A percentile compares a stretch with the other conserved stretches of the same genome.
These are phyloP conservation scores for Dispira simplex DNA, from an alignment of 192 early-diverging fungal genomes.

Conservation along the genomic window DNA sequence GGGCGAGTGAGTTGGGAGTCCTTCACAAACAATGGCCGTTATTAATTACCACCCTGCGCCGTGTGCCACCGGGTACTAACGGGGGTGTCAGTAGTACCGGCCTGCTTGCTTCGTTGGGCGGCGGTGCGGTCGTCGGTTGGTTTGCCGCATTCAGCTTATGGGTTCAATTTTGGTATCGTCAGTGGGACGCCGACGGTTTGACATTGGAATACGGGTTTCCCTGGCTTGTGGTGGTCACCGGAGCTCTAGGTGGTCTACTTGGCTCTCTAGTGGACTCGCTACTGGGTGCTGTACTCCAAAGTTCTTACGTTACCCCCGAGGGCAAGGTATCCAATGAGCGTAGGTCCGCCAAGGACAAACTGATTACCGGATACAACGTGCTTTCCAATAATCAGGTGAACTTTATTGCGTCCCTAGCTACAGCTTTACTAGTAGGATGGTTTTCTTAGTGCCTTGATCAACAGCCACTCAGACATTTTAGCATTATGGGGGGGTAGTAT, in stretches of 20 bases:
- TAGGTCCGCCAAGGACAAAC: conserved; percentile 25
- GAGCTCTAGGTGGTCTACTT: conserved; percentile 45
- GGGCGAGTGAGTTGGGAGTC: conserved; percentile 82
- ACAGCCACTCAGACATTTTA: no score
- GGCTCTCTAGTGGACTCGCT: conserved; percentile 82
- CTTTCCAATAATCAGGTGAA: conserved; percentile 70
- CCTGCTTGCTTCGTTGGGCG: conserved; percentile 54
- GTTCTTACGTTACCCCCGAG: conserved; percentile 50
- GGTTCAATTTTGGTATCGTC: conserved; percentile 26
- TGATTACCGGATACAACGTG: conserved; percentile 49
- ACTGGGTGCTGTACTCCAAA: conserved; percentile 64
- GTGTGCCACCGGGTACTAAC: conserved; percentile 85
- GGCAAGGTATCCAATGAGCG: conserved; percentile 32
- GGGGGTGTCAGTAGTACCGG: conserved; percentile 67
- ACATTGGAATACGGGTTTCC: conserved; percentile 18
- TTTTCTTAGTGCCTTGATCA: no score
- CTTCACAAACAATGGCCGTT: conserved; percentile 54
- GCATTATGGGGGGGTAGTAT: no score
- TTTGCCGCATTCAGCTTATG: conserved; percentile 33
- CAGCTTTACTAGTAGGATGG: no score
- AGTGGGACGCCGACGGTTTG: conserved; percentile 19
- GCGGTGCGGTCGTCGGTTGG: conserved; percentile 55
- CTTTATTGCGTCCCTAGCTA: not conserved
- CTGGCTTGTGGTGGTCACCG: conserved; percentile 31
- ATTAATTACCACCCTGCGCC: conserved; percentile 62